phyloP scores from a whole-genome alignment of 2,329 filamentous ascomycete species.

The Xylariaceae sp. region DNA sequence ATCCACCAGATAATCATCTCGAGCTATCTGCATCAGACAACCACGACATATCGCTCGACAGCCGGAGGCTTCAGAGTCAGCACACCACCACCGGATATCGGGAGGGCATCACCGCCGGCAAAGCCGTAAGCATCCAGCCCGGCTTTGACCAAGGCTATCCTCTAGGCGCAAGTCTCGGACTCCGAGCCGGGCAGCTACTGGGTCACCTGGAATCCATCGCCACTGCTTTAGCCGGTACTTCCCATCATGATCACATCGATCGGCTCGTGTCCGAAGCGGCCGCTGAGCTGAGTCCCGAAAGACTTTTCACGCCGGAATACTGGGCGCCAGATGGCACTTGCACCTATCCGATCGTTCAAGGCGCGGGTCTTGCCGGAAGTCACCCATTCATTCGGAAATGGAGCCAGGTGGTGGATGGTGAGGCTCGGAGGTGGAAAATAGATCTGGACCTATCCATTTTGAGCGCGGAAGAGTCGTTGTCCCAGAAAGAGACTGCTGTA shows the following conservation, averaged over 20 bases:
- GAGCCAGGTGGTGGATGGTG: slow-evolving; percentile 41
- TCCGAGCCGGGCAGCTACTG: slow-evolving; percentile 68
- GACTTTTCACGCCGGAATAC: slow-evolving; percentile 62
- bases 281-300: slow-evolving; percentile 56
- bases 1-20: too few species aligned
- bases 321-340: slow-evolving; percentile 69
- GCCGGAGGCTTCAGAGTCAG: slow-evolving; percentile 68
- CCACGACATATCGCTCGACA: slow-evolving; percentile 53
- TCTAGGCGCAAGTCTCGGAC: slow-evolving; percentile 76
- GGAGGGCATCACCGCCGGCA: slow-evolving; percentile 76
- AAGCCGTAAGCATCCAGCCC: slow-evolving; percentile 70
- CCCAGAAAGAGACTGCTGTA: background rate
- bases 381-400: slow-evolving; percentile 67
- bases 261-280: slow-evolving; percentile 47
- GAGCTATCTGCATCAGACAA: too few species aligned
- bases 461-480: background rate
- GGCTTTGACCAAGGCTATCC: slow-evolving; percentile 91
- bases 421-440: slow-evolving; percentile 37
- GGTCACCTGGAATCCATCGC: slow-evolving; percentile 73
- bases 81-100: slow-evolving; percentile 87
- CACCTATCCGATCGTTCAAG: slow-evolving; percentile 53
- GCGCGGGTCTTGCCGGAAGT: slow-evolving; percentile 46
- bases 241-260: slow-evolving; percentile 24
- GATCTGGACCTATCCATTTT: slow-evolving; percentile 15
- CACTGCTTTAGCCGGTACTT: slow-evolving; percentile 40